A percentile compares a stretch with the other conserved stretches of the same genome.
phyloP scores from a whole-genome alignment of 1,284 basidiomycete genomes.

The Leccinum huronense region DNA sequence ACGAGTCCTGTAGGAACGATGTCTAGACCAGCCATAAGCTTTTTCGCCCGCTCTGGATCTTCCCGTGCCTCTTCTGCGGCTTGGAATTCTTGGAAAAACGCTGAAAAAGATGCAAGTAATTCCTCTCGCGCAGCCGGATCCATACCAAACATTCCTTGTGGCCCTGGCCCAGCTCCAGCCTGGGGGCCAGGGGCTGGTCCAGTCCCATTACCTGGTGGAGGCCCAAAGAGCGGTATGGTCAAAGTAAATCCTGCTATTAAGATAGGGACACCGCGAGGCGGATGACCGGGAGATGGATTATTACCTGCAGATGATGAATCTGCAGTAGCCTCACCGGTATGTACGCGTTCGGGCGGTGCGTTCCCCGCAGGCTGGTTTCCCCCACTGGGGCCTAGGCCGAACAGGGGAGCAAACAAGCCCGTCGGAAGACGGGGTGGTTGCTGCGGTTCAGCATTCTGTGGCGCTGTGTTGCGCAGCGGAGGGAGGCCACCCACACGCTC shows the following conservation, averaged over 20 bases:
- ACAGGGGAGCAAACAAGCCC: constrained; percentile 30
- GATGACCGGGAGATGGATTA: constrained; percentile 26
- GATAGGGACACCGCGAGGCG: constrained; percentile 25
- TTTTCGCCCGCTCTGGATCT: constrained; percentile 62
- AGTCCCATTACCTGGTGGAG: constrained; percentile 11
- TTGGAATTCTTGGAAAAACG: constrained; percentile 35
- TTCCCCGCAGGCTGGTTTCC: constrained; percentile 17
- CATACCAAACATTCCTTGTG: constrained; percentile 15
- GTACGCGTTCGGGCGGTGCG: constrained; percentile 23
- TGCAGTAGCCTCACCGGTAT: constrained; percentile 31
- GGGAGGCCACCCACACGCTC: constrained; percentile 37
- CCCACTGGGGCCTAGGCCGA: constrained; percentile 21
- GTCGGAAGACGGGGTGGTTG: constrained; percentile 17
- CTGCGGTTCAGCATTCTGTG: constrained; percentile 21
- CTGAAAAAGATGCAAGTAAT: constrained; percentile 29
- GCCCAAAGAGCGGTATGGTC: constrained; percentile 33
- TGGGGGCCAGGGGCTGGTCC: constrained; percentile 9
- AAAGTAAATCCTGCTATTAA: constrained; percentile 34
- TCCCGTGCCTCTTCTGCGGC: constrained; percentile 47
- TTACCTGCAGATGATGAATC: constrained; percentile 23
- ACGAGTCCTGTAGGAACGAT: constrained; percentile 64
- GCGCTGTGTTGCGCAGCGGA: constrained; percentile 13
- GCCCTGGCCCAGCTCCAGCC: not conserved
- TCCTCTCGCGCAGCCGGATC: constrained; percentile 30
- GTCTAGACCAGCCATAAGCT: constrained; percentile 61